A percentile compares a stretch with the other conserved stretches of the same genome.
These are phyloP conservation scores for Eutrema yunnanense DNA, from an alignment of 345 rosid species.

Conservation along the genomic window DNA sequence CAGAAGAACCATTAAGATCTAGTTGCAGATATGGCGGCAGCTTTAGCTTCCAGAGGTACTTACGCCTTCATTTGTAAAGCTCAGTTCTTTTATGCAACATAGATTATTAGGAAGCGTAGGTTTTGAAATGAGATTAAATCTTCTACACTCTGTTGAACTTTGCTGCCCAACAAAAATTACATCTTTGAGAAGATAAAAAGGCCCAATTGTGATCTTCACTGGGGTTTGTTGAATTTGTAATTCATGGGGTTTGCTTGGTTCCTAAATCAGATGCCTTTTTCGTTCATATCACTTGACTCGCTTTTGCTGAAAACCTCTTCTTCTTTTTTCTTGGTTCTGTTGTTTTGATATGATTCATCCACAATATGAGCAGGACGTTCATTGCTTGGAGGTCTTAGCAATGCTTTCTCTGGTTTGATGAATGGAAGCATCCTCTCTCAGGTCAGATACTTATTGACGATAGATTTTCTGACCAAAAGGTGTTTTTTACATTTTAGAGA, in stretches of 20 bases:
- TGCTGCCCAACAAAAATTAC: not conserved
- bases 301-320: not conserved
- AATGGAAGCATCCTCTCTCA: constrained; percentile 31
- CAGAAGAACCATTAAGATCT: not conserved
- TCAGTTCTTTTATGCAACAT: not conserved
- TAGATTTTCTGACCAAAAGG: not conserved
- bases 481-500: not conserved
- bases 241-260: not conserved
- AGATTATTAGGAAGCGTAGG: not conserved
- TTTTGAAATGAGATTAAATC: not conserved
- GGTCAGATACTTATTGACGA: constrained; percentile 22
- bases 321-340: not conserved
- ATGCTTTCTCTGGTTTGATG: constrained; percentile 32
- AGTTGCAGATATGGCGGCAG: constrained; percentile 24
- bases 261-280: not conserved
- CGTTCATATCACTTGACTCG: not conserved
- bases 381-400: constrained; percentile 38
- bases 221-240: not conserved
- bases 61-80: not conserved
- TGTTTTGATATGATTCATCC: not conserved
- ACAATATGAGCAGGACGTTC: constrained; percentile 28
- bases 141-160: not conserved
- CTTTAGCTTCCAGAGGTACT: constrained; percentile 23
- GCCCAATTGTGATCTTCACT: too few species aligned
- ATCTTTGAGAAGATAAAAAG: not conserved